Base-by-base conservation (phyloP, 192 early-diverging fungal species). In the Rhizophagus clarus region DNA sequence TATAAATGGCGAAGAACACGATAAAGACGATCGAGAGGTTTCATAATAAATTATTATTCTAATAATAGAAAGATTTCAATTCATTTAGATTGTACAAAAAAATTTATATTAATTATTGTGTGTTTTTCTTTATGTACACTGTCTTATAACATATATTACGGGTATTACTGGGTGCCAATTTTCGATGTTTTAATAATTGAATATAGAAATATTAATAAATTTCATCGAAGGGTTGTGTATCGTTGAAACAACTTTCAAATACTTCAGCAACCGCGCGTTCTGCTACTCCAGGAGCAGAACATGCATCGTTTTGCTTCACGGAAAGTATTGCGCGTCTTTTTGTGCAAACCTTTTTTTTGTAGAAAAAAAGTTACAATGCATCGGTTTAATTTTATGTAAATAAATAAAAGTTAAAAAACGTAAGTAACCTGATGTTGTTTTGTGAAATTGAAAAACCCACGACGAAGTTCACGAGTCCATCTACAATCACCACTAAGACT, bases 221-320 rank as follows among this genome's bases (percentile, higher is more conserved):
- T 85, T 98, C 97, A 83, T 97, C 96, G 84, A 97, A 98, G 1
- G 97, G 97, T 62, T 93, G 89, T n/a, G 96, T 98, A 82, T 98
- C 97, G 14, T 88, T 92, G 82, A 97, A 97, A 82, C 97, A 98
- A 71, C 90, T 92, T 37, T 94, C 88, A 86, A 95, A 98, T 4
- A 97, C 97, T 67, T 91, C 90, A 62, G 91, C 88, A 29, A 98
- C 95, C 0, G 94, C 96, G 40, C 90, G 91, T 83, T 97, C 96
- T 0, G 97, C 97, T 31, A 92, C 93, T 29, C 89, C 88, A 15
- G 88, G 84, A 5, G 88, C 90, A 67, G 91, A 87, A 83, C 94
- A 97, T n/a, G 83, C 83, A 15, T 95, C 93, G 61, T 95, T 93
- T 62, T 92, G 90, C 66, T 85, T 81, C 7, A 98, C 79, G 9